These are phyloP conservation scores for Mucor indicus DNA, from an alignment of 371 early-diverging fungal genomes.

Conservation along the genomic window DNA sequence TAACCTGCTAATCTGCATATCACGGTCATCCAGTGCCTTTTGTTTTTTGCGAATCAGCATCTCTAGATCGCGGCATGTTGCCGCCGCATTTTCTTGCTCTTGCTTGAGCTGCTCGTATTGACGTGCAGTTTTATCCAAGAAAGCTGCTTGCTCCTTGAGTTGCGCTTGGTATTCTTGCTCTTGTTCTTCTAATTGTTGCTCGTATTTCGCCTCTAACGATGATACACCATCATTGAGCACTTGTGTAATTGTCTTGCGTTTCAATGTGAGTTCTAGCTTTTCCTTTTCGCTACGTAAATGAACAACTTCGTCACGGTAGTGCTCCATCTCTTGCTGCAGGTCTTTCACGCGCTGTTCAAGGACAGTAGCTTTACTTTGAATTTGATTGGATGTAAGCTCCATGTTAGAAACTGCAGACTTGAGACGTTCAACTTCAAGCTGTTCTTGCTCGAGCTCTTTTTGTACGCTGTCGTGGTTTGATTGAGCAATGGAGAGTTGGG, in stretches of 20 bases:
- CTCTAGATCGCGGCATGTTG: constrained; percentile 38
- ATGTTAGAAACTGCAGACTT: constrained; percentile 23
- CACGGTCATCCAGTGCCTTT: constrained; percentile 35
- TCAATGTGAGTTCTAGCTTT: constrained; percentile 28
- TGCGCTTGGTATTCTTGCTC: constrained; percentile 45
- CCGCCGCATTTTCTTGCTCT: constrained; percentile 28
- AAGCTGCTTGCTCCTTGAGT: constrained; percentile 42
- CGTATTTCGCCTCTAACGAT: constrained; percentile 21
- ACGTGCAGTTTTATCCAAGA: constrained; percentile 30
- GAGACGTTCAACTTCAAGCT: constrained; percentile 18
- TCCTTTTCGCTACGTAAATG: constrained; percentile 29
- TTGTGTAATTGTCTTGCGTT: not conserved
- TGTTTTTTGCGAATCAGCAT: constrained; percentile 38
- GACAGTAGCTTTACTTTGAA: constrained; percentile 24
- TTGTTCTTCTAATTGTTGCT: constrained; percentile 45
- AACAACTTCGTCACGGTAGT: constrained; percentile 29
- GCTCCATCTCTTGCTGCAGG: constrained; percentile 21
- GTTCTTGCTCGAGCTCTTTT: constrained; percentile 8
- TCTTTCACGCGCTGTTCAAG: constrained; percentile 16
- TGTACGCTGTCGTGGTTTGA: too few species aligned
- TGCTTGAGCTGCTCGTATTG: constrained; percentile 21
- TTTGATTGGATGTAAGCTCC: constrained; percentile 25
- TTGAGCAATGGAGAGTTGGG: too few species aligned
- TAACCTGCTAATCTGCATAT: constrained; percentile 31
- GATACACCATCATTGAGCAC: not conserved